Evolutionary conservation across 306 rosid genomes (phyloP).

Genomic region (Pueraria montana): DNA sequence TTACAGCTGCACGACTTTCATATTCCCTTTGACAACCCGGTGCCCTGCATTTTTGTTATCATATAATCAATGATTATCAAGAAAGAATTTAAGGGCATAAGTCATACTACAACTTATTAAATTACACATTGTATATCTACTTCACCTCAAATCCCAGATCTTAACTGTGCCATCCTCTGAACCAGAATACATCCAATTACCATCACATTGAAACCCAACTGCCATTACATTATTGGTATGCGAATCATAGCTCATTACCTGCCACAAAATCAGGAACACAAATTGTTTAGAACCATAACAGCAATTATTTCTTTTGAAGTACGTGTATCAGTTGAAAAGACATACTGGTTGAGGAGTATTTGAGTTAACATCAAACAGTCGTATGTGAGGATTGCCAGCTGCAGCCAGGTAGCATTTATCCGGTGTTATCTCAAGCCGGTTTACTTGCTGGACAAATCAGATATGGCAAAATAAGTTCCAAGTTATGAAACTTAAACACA

Average conservation of each 20-base stretch:
- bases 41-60: slow-evolving; percentile 70
- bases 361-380: slow-evolving; percentile 93
- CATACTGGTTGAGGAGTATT: slow-evolving; percentile 93
- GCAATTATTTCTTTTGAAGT: neutral
- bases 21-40: slow-evolving; percentile 99
- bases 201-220: slow-evolving; percentile 99
- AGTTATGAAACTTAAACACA: slow-evolving; percentile 21
- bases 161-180: slow-evolving; percentile 99
- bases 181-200: slow-evolving; percentile 99
- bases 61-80: slow-evolving; percentile 39
- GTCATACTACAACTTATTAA: neutral
- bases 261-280: slow-evolving; percentile 40
- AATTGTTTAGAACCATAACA: slow-evolving; percentile 28
- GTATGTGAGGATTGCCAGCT: slow-evolving; percentile 98
- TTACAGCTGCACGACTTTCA: slow-evolving; percentile 98
- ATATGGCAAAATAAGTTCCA: slow-evolving; percentile 47
- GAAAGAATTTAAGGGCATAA: slow-evolving; percentile 21
- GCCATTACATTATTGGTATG: slow-evolving; percentile 98
- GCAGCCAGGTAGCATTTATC: slow-evolving; percentile 94
- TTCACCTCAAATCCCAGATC: slow-evolving; percentile 98
- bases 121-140: neutral
- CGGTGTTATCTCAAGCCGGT: slow-evolving; percentile 96
- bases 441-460: slow-evolving; percentile 77
- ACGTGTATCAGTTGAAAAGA: slow-evolving; percentile 34
- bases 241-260: slow-evolving; percentile 97